A percentile compares a stretch with the other conserved stretches of the same genome.
Evolutionary conservation across 495 filamentous ascomycete genomes (phyloP).

Genomic region (Hypoxylon fuscum): DNA sequence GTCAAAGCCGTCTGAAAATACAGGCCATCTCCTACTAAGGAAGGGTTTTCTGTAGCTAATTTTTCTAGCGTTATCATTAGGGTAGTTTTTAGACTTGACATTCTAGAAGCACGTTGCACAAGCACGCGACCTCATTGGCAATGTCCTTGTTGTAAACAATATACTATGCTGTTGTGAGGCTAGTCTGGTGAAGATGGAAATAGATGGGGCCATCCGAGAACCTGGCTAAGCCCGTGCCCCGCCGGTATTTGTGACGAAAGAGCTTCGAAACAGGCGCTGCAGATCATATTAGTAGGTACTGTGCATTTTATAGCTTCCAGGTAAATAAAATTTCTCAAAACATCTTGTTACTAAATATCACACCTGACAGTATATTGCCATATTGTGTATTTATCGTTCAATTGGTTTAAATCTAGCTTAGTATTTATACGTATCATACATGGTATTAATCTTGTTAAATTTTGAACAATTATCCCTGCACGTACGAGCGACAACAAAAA

Average conservation of each 20-base stretch:
- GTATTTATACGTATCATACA: background rate
- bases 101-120: slow-evolving; percentile 25
- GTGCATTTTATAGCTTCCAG: slow-evolving; percentile 1
- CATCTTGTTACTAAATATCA: background rate
- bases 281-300: slow-evolving; percentile 7
- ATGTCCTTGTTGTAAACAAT: background rate
- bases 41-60: background rate
- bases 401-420: no score
- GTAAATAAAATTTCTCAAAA: background rate
- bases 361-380: background rate
- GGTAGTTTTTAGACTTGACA: background rate
- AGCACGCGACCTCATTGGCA: slow-evolving; percentile 27
- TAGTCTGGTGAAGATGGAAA: background rate
- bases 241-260: slow-evolving; percentile 30
- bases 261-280: slow-evolving; percentile 2
- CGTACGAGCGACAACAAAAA: slow-evolving; percentile 1
- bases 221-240: slow-evolving; percentile 19
- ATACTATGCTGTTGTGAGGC: slow-evolving; percentile 1
- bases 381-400: slow-evolving; percentile 11
- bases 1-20: no score
- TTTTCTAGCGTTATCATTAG: background rate
- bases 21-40: no score
- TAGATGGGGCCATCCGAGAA: background rate
- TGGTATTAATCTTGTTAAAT: no score
- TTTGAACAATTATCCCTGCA: no score